Evolutionary conservation across 352 stramenopile species (phyloP), one percentile per base, ranked within the genome.

Genomic region (Globisporangium takayamanum): DNA sequence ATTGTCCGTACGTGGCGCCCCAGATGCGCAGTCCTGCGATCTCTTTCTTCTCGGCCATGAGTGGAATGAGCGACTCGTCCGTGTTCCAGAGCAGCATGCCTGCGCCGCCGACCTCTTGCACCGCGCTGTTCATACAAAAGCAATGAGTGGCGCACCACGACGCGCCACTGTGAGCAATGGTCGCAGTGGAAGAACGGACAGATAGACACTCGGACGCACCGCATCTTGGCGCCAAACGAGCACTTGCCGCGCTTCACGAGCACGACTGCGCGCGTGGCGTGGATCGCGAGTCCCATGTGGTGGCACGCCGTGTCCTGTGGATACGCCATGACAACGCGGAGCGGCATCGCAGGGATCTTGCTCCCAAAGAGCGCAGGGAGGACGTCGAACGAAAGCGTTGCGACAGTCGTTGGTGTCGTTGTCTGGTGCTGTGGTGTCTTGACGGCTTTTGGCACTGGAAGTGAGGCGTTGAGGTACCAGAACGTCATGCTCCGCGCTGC

Each of bases 241-340:
- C 81, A 91, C 25, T 68, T 73, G 8, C 81, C 81, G 11, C 73
- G 74, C 62, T 84, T 87, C n/a, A 88, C 78, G n/a, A 88, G 57
- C 11, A 91, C 66, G 18, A 89, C 77, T 0, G 81, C 70, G 25
- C 75, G 77, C 20, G 75, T 80, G 15, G 67, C 77, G 7, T 77
- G 62, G 26, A 92, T 77, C 10, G 66, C 72, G 30, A 92, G 72
- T 1, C 79, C 81, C 63, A 87, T 73, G 49, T 71, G 68, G 50
- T 87, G 62, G 42, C 81, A 92, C n/a, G 79, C 81, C 4, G 79
- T 92, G 16, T 86, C 77, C 50, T 86, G 68, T 0, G 81, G 81
- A 57, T 83, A 88, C 10, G 81, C 77, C 37, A 73, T 71, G 52
- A 92, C 74, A 10, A 85, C 42, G 8, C 79, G 79, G 26, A 72